Evolutionary conservation across 768 basidiomycete species (phyloP).

Genomic region (Boletellus emodensis): DNA sequence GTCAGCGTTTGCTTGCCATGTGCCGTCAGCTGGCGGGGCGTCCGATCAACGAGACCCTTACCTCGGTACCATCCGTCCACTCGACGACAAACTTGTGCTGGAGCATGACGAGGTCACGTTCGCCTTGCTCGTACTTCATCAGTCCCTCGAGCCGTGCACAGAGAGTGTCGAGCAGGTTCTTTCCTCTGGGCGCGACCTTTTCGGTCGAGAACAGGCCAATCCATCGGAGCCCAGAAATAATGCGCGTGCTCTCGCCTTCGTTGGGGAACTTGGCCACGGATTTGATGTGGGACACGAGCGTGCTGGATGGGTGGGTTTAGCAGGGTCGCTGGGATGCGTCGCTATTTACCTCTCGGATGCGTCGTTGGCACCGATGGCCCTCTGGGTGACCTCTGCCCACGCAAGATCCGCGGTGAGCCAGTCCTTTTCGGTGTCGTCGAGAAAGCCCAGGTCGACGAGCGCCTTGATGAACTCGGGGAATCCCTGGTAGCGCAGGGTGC

Average conservation of each 20-base stretch:
- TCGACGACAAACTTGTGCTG: conserved; percentile 97
- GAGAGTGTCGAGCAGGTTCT: conserved; percentile 89
- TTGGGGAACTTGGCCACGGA: conserved; percentile 70
- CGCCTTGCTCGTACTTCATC: conserved; percentile 88
- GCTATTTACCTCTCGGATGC: conserved; percentile 59
- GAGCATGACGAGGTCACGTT: conserved; percentile 95
- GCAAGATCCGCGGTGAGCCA: conserved; percentile 74
- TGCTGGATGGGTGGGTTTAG: conserved; percentile 35
- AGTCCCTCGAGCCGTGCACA: conserved; percentile 85
- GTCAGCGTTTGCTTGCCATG: conserved; percentile 70
- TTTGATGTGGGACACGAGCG: conserved; percentile 71
- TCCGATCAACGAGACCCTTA: conserved; percentile 27
- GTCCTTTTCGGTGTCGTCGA: conserved; percentile 69
- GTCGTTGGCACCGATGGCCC: conserved; percentile 63
- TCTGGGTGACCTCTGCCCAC: conserved; percentile 82
- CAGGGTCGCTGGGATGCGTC: not conserved
- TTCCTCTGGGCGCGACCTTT: conserved; percentile 55
- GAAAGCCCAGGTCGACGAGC: conserved; percentile 83
- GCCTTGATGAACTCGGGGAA: conserved; percentile 94
- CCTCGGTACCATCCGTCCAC: conserved; percentile 76
- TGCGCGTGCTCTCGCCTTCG: conserved; percentile 64
- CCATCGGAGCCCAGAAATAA: conserved; percentile 89
- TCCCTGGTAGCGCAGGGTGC: conserved; percentile 92
- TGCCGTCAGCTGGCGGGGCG: not conserved
- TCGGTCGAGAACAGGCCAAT: conserved; percentile 85